Conservation (phyloP, 2,329 filamentous ascomycete species). For the Cyphellophora attinorum region DNA sequence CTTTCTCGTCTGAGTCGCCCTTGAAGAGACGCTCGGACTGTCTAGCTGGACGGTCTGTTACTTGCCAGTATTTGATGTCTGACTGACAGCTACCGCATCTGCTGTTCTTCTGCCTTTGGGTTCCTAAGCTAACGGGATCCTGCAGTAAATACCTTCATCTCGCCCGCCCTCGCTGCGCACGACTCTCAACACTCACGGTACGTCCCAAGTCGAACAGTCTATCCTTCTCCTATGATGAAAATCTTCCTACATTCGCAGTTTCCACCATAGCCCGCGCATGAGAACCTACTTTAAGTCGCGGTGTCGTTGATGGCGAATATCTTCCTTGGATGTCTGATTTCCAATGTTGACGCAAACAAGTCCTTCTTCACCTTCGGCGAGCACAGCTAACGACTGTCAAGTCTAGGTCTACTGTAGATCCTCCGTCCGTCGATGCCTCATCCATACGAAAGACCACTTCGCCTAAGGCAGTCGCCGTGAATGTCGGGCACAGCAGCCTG, state of each 20-base stretch:
- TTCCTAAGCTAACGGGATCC: not conserved
- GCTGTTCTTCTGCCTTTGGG: slow-evolving; percentile 1
- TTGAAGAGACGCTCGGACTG: slow-evolving; percentile 54
- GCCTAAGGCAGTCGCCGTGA: no score
- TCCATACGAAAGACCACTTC: no score
- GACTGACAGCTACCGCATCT: slow-evolving; percentile 28
- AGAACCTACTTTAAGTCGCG: slow-evolving; percentile 38
- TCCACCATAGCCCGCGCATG: slow-evolving; percentile 47
- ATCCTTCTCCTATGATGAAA: slow-evolving; percentile 38
- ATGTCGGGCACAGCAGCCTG: no score
- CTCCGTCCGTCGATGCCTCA: no score
- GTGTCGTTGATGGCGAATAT: slow-evolving; percentile 36
- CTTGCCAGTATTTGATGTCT: slow-evolving; percentile 64
- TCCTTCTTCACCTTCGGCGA: no score
- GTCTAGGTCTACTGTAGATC: no score
- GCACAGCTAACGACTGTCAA: no score
- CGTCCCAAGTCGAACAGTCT: no score
- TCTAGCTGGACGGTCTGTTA: slow-evolving; percentile 57
- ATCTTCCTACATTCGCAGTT: slow-evolving; percentile 53
- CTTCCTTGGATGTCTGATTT: slow-evolving; percentile 47
- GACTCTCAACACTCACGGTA: no score
- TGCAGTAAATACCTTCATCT: no score
- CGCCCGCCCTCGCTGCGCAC: no score
- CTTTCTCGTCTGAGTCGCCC: slow-evolving; percentile 59
- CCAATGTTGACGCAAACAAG: not conserved